phyloP scores from a whole-genome alignment of 805 yeast species.

The Tetrapisispora pingtungensis region DNA sequence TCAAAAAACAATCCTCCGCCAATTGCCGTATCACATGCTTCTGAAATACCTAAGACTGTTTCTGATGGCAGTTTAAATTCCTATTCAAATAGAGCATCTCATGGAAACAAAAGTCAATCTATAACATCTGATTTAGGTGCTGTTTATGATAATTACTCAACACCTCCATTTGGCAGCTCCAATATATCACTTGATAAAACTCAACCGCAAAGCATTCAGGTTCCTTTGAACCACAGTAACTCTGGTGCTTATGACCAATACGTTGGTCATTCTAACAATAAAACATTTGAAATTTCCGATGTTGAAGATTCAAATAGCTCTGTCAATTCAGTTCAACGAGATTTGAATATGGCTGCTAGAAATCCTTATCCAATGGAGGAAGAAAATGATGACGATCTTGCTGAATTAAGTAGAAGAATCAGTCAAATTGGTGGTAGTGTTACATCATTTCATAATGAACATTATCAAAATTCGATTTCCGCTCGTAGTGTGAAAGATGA shows the following conservation, averaged over 20 bases:
- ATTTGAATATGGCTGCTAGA: slow-evolving; percentile 5
- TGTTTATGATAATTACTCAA: slow-evolving; percentile 11
- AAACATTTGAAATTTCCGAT: slow-evolving; percentile 18
- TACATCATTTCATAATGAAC: background rate
- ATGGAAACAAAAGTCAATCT: background rate
- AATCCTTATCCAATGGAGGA: slow-evolving; percentile 5
- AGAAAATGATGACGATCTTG: slow-evolving; percentile 8
- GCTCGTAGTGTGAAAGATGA: slow-evolving; percentile 4
- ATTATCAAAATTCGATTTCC: background rate
- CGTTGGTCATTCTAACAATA: slow-evolving; percentile 13
- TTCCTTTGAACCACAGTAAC: background rate
- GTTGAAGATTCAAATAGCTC: slow-evolving; percentile 17
- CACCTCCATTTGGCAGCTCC: slow-evolving; percentile 6
- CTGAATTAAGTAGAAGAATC: slow-evolving; percentile 15
- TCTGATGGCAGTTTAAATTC: background rate
- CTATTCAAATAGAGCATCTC: background rate
- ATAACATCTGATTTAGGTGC: slow-evolving; percentile 6
- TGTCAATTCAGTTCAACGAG: slow-evolving; percentile 5
- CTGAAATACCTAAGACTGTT: background rate
- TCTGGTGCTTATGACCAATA: slow-evolving; percentile 20
- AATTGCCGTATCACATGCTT: background rate
- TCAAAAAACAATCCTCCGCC: background rate
- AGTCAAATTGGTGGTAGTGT: slow-evolving; percentile 10
- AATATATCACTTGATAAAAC: slow-evolving; percentile 1
- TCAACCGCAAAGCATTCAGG: background rate